These are phyloP conservation scores for Danielozyma ontarioensis DNA, from an alignment of 805 yeast genomes.

Conservation along the genomic window DNA sequence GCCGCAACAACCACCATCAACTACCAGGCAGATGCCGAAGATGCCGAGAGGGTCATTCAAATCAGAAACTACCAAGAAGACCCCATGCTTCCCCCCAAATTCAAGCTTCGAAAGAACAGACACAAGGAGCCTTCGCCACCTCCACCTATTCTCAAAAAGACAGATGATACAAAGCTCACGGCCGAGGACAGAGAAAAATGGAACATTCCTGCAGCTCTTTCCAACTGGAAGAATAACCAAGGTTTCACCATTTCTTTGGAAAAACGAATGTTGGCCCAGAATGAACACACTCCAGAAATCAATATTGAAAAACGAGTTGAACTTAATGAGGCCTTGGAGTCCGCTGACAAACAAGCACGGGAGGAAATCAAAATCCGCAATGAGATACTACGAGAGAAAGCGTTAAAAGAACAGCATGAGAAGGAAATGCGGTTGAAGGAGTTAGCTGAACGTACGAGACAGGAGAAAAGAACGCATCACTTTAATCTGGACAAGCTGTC, in stretches of 20 bases:
- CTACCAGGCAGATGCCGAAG: conserved; percentile 15
- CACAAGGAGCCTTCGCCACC: conserved; percentile 55
- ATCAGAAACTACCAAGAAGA: conserved; percentile 67
- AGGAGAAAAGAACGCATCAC: conserved; percentile 10
- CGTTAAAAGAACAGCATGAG: conserved; percentile 19
- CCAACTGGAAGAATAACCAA: conserved; percentile 93
- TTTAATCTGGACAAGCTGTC: conserved; percentile 1
- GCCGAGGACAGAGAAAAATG: conserved; percentile 74
- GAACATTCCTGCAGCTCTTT: conserved; percentile 86
- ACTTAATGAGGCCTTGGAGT: conserved; percentile 65
- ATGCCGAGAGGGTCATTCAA: conserved; percentile 44
- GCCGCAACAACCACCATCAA: conserved; percentile 30
- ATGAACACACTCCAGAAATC: conserved; percentile 31
- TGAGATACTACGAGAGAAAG: conserved; percentile 19
- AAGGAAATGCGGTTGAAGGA: conserved; percentile 24
- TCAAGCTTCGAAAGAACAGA: conserved; percentile 68
- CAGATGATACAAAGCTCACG: conserved; percentile 38
- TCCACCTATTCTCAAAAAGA: conserved; percentile 61
- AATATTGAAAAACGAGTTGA: conserved; percentile 56
- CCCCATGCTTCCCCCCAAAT: conserved; percentile 81
- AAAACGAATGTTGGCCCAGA: conserved; percentile 58
- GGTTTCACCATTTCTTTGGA: conserved; percentile 83
- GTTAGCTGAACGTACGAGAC: conserved; percentile 23
- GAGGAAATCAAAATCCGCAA: conserved; percentile 22
- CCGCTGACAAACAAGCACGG: conserved; percentile 23